Base-by-base conservation (phyloP, 441 rosid genomes). In the Gossypium lobatum region DNA sequence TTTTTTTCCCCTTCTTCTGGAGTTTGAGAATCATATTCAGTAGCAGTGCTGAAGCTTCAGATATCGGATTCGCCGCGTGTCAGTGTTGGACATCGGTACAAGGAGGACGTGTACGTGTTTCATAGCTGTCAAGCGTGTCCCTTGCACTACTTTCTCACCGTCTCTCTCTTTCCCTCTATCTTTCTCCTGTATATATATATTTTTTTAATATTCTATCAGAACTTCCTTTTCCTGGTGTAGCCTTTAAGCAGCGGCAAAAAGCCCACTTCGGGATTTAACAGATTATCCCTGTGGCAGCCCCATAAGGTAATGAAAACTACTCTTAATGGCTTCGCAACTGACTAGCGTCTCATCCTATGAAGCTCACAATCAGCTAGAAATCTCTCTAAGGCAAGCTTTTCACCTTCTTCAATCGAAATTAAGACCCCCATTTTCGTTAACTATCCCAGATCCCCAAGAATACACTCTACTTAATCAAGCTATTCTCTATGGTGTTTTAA, bases 391-490 rank as follows among this genome's bases (percentile, higher is more conserved):
- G 58, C 85, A 87, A 72, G 89, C 97, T 52, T 93, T 84, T 71
- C 85, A 75, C 61, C 72, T 20, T 72, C 84, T 83, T 37, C 62
- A 83, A 71, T 74, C 80, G 2, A 81, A 84, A 57, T 73, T 91
- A 18, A 81, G 81, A 14, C 97, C 97, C 48, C 96, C 97, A 0
- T 89, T 91, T 70, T 50, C 93, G 25, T 71, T 85, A 16, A 48
- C 75, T 0, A 83, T 87, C 81, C 93, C 91, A 39, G 80, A 78
- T 76, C 81, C 83, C 1, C 77, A 83, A 72, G 85, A 90, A 64
- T 93, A 78, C 81, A 64, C 79, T 6, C 85, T 80, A 25, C 93
- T 91, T 67, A 89, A 82, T 53, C 81, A 62, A 61, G 98, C 96
- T 48, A 84, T 94, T 57, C 79, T 87, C 70, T 91, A 68, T 57